phyloP scores from a whole-genome alignment of 169 alveolate genomes.

The Ophryocystis elektroscirrha region DNA sequence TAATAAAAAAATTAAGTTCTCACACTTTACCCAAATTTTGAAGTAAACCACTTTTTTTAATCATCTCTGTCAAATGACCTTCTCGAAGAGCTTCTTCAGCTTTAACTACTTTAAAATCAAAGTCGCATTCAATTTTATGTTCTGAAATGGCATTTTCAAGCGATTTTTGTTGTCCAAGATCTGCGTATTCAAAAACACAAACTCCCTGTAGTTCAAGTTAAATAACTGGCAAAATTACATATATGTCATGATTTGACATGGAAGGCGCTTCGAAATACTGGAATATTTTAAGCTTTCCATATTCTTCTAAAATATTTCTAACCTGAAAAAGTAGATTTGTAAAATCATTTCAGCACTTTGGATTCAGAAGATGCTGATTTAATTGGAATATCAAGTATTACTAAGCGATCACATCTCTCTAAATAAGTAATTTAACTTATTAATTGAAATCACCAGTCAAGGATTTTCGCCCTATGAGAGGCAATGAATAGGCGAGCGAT shows the following conservation, averaged over 20 bases:
- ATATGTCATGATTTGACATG: slow-evolving; percentile 8
- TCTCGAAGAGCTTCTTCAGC: slow-evolving; percentile 38
- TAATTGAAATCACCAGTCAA: background rate
- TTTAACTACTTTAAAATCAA: slow-evolving; percentile 15
- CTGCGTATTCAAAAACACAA: slow-evolving; percentile 24
- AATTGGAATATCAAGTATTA: no score
- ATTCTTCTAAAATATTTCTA: slow-evolving; percentile 12
- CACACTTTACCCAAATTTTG: background rate
- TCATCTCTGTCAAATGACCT: slow-evolving; percentile 19
- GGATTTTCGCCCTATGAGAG: background rate
- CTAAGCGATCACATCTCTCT: no score
- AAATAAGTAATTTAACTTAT: background rate
- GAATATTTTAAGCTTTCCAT: slow-evolving; percentile 4
- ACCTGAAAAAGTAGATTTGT: slow-evolving; percentile 8
- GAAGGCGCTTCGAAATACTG: slow-evolving; percentile 8
- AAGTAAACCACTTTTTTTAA: slow-evolving; percentile 16
- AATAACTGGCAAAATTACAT: background rate
- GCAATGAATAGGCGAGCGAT: background rate
- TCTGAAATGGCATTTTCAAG: slow-evolving; percentile 33
- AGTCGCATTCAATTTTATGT: no score
- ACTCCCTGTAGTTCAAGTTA: slow-evolving; percentile 13
- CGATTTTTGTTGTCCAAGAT: slow-evolving; percentile 26
- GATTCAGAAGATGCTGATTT: no score
- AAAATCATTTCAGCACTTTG: slow-evolving; percentile 8
- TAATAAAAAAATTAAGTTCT: background rate